Base-by-base conservation (phyloP, 139 green algal genomes). In the Pleodorina starrii region DNA sequence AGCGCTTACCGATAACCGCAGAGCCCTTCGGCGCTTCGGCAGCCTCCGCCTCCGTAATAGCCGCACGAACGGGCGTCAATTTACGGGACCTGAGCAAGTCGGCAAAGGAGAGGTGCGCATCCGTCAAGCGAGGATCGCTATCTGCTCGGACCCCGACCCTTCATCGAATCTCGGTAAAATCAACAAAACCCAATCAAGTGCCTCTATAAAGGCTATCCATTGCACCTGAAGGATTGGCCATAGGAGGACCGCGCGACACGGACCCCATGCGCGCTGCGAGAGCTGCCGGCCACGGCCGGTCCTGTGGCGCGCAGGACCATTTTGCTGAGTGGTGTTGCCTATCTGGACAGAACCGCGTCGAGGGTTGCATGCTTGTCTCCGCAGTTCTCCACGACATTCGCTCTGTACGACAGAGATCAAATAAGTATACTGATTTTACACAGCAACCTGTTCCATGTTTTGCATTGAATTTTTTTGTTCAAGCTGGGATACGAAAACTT, bases 1-100 rank as follows among this genome's bases (percentile, higher is more conserved):
- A n/a, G n/a, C 2, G 16, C 81, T 87, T 29, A 88, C 82, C 63
- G 21, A 88, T 51, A 25, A 27, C 23, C 1, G 35, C 44, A 14
- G 44, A 54, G 66, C 82, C 82, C 82, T 88, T 88, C 2, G 82
- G 82, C 66, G 66, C 35, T 69, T 88, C 63, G 12, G 21, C 10
- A 29, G 35, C 63, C n/a, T 88, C 46, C 21, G 44, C 29, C 66
- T 88, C 82, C 32, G 82, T 79, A 14, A 44, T n/a, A n/a, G 66
- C 66, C 11, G 82, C 60, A 11, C 66, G 44, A 0, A 88, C 66
- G 32, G 32, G 44, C 66, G 21, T 51, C n/a, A 50, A n/a, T n/a
- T 59, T 79, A 7, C 82, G 82, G 23, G 63, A 63, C 82, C 82
- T 88, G 82, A 42, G 5, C 59, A 35, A n/a, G 32, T n/a, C 48